Evolutionary conservation across 1,284 basidiomycete species (phyloP).

Genomic region (Microbotryum scabiosae): DNA sequence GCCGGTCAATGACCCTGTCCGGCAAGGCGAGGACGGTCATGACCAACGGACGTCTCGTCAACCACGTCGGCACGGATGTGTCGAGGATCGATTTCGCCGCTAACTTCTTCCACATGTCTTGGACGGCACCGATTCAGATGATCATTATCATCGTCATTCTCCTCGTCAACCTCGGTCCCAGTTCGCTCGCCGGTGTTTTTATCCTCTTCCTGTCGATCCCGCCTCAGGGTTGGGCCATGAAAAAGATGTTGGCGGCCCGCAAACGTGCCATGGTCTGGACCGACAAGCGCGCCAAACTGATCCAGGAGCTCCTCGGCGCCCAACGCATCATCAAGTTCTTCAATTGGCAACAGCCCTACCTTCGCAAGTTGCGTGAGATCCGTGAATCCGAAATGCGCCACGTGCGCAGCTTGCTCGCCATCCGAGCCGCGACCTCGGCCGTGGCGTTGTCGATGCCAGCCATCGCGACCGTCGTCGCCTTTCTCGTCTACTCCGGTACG

Average conservation of each 20-base stretch:
- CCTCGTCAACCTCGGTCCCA: slow-evolving; percentile 62
- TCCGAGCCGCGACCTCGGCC: slow-evolving; percentile 54
- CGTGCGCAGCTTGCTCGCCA: slow-evolving; percentile 63
- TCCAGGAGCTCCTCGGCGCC: slow-evolving; percentile 71
- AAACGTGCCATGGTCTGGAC: slow-evolving; percentile 81
- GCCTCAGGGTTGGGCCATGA: slow-evolving; percentile 64
- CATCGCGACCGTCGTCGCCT: slow-evolving; percentile 74
- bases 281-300: slow-evolving; percentile 68
- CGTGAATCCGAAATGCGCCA: slow-evolving; percentile 68
- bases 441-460: slow-evolving; percentile 58
- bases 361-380: slow-evolving; percentile 55
- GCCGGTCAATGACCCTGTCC: slow-evolving; percentile 65
- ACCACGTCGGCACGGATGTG: slow-evolving; percentile 88
- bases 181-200: slow-evolving; percentile 71
- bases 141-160: slow-evolving; percentile 61
- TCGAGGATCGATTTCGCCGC: slow-evolving; percentile 75
- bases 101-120: slow-evolving; percentile 56
- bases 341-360: slow-evolving; percentile 54
- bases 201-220: slow-evolving; percentile 54
- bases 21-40: slow-evolving; percentile 73
- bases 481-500: slow-evolving; percentile 63
- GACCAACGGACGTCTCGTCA: slow-evolving; percentile 77
- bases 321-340: slow-evolving; percentile 88
- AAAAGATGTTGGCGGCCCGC: slow-evolving; percentile 60
- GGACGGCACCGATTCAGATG: slow-evolving; percentile 44